Conservation (phyloP, 129 eudicot genomes). For the Kitagawia praeruptora region DNA sequence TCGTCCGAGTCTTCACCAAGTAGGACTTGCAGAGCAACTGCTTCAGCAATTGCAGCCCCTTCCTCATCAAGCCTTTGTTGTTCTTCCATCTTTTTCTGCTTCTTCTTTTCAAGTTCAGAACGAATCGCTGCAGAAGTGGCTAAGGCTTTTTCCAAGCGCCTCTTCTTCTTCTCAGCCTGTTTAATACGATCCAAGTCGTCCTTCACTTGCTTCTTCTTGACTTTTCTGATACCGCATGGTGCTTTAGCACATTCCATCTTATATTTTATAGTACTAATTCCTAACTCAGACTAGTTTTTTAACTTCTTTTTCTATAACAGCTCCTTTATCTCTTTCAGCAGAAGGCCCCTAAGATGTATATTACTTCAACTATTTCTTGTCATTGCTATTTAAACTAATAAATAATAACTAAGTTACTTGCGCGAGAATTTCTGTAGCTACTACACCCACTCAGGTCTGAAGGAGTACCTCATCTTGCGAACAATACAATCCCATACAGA, state of each 20-base stretch:
- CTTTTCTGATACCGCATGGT: constrained; percentile 56
- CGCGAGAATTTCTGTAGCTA: constrained; percentile 1
- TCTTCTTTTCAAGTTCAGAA: constrained; percentile 88
- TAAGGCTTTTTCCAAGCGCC: constrained; percentile 92
- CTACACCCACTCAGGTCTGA: constrained; percentile 99
- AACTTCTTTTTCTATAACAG: constrained; percentile 14
- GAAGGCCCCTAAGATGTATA: constrained; percentile 30
- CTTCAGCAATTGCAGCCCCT: constrained; percentile 95
- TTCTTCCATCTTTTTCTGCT: constrained; percentile 81
- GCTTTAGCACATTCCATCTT: constrained; percentile 63
- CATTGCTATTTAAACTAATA: not conserved
- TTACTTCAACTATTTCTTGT: constrained; percentile 21
- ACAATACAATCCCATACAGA: constrained; percentile 95
- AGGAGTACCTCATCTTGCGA: constrained; percentile 87
- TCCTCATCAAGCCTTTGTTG: constrained; percentile 93
- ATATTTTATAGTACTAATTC: not conserved
- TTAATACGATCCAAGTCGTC: constrained; percentile 88
- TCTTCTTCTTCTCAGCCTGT: constrained; percentile 92
- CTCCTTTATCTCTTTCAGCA: constrained; percentile 4
- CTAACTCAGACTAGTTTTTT: constrained; percentile 6
- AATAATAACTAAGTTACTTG: constrained; percentile 7
- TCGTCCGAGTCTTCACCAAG: constrained; percentile 76
- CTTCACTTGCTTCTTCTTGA: constrained; percentile 95
- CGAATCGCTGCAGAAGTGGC: constrained; percentile 98
- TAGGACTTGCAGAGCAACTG: constrained; percentile 84